phyloP scores from a whole-genome alignment of 2,329 filamentous ascomycete species.

The Fusarium luffae region DNA sequence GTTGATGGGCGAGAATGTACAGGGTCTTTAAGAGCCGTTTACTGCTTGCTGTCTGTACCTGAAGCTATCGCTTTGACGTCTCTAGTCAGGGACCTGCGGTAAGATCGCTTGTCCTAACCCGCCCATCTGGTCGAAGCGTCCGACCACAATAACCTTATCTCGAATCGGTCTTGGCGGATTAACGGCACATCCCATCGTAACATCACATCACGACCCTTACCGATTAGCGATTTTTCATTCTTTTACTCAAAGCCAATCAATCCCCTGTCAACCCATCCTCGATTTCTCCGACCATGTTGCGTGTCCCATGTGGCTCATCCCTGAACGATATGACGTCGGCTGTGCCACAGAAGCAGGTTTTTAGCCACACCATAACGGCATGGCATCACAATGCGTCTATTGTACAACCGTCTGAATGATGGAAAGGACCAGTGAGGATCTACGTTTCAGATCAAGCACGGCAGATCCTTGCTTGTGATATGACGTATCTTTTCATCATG shows the following conservation, averaged over 20 bases:
- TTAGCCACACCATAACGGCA: slow-evolving; percentile 35
- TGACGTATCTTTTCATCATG: slow-evolving; percentile 40
- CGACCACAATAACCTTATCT: slow-evolving; percentile 1
- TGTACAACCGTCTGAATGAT: slow-evolving; percentile 22
- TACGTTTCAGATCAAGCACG: slow-evolving; percentile 19
- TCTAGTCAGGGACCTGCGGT: neutral
- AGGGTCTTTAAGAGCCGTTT: slow-evolving; percentile 45
- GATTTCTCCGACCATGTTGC: neutral
- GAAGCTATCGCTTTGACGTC: neutral
- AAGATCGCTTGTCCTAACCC: neutral
- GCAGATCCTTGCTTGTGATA: slow-evolving; percentile 19
- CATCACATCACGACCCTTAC: neutral
- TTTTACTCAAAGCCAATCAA: neutral
- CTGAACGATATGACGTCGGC: slow-evolving; percentile 38
- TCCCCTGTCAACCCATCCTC: neutral
- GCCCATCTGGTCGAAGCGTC: neutral
- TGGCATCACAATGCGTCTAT: slow-evolving; percentile 39
- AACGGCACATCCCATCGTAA: neutral
- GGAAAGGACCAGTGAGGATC: slow-evolving; percentile 33
- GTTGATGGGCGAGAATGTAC: slow-evolving; percentile 60
- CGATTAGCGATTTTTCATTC: neutral
- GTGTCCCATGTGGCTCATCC: slow-evolving; percentile 27
- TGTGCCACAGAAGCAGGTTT: slow-evolving; percentile 42
- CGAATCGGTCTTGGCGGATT: slow-evolving; percentile 1
- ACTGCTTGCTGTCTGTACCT: neutral